Evolutionary conservation across 495 filamentous ascomycete genomes (phyloP).

Genomic region (Xylaria nigripes): DNA sequence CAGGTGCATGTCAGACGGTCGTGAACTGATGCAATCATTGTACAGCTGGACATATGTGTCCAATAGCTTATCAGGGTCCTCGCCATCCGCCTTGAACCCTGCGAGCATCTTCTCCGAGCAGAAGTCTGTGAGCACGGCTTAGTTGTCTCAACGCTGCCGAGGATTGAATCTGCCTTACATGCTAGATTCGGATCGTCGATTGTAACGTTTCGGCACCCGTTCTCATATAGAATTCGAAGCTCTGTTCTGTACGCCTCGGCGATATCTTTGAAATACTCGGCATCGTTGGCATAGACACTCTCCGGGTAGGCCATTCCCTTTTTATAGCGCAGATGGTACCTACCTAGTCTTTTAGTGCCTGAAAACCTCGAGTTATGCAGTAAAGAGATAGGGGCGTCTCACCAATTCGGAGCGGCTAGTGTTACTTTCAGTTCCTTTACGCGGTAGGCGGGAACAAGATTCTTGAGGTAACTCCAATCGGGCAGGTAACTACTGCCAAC

Average conservation of each 20-base stretch:
- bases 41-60: slow-evolving; percentile 61
- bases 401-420: slow-evolving; percentile 55
- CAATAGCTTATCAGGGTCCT: slow-evolving; percentile 51
- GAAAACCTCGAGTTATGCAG: background rate
- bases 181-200: slow-evolving; percentile 61
- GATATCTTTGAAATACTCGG: slow-evolving; percentile 59
- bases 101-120: slow-evolving; percentile 59
- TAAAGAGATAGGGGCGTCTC: background rate
- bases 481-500: slow-evolving; percentile 53
- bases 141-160: background rate
- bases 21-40: slow-evolving; percentile 54
- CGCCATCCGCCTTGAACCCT: slow-evolving; percentile 51
- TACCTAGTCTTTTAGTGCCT: background rate
- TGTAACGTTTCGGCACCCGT: slow-evolving; percentile 57
- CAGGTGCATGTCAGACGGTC: slow-evolving; percentile 51
- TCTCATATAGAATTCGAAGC: slow-evolving; percentile 54
- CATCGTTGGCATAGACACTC: slow-evolving; percentile 50
- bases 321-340: slow-evolving; percentile 54
- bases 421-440: slow-evolving; percentile 56
- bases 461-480: slow-evolving; percentile 58
- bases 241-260: slow-evolving; percentile 55
- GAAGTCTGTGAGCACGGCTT: slow-evolving; percentile 44
- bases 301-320: slow-evolving; percentile 55
- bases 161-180: slow-evolving; percentile 37
- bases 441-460: slow-evolving; percentile 44